phyloP scores from a whole-genome alignment of 805 yeast species.

The Lipomyces yamadae region DNA sequence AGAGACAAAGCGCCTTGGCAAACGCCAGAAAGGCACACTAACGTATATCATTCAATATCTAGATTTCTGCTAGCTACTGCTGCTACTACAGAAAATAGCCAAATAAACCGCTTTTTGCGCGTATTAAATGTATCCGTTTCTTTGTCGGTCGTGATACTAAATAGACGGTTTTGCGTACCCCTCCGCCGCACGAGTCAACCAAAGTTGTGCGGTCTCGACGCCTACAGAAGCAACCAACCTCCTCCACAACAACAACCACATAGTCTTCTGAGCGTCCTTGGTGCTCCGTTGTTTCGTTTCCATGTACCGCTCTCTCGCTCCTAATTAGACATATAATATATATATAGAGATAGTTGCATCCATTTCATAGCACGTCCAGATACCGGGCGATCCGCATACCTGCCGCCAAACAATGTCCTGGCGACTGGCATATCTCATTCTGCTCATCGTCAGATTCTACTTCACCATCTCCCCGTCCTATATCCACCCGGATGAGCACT shows the following conservation, averaged over 20 bases:
- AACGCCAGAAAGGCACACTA: too few relatives aligned
- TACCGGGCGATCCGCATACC: slow-evolving; percentile 1
- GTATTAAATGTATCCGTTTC: not conserved
- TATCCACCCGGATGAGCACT: slow-evolving; percentile 97
- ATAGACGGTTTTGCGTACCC: too few relatives aligned
- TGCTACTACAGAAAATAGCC: not conserved
- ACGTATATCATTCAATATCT: too few relatives aligned
- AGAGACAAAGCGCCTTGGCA: too few relatives aligned
- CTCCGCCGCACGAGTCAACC: not conserved
- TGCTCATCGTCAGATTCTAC: slow-evolving; percentile 51
- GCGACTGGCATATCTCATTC: slow-evolving; percentile 31
- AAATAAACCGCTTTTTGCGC: not conserved
- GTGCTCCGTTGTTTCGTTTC: not conserved
- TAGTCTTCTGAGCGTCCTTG: not conserved
- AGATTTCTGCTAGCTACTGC: not conserved
- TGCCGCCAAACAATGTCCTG: slow-evolving; percentile 27
- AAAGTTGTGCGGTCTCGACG: not conserved
- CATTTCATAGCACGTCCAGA: not conserved
- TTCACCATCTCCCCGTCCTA: slow-evolving; percentile 76
- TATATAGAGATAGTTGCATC: not conserved
- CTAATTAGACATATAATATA: too few relatives aligned
- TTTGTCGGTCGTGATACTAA: too few relatives aligned
- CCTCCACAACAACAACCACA: not conserved
- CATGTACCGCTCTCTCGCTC: not conserved
- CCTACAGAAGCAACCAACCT: not conserved